Percentiles rank a stretch among this genome's conserved stretches.
phyloP scores from a whole-genome alignment of 2,329 filamentous ascomycete genomes.

The Alternaria sp. region DNA sequence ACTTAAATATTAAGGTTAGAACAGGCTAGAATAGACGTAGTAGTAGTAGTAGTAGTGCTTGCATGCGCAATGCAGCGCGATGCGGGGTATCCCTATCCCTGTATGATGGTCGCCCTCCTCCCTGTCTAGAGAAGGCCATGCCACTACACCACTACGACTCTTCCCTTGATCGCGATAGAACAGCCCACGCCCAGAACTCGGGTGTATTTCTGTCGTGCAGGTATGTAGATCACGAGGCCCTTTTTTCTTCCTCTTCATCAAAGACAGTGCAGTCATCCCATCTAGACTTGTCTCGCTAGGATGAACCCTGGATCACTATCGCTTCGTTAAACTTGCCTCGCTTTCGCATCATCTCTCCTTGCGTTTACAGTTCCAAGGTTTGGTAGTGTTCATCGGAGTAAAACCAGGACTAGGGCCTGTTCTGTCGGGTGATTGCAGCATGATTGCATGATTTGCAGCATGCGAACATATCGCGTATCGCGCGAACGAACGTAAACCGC shows the following conservation, averaged over 20 bases:
- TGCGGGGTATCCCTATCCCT: conserved; percentile 3
- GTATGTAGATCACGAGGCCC: not conserved
- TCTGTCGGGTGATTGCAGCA: not conserved
- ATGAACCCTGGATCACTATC: not conserved
- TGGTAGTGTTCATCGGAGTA: not conserved
- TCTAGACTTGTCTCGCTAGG: not conserved
- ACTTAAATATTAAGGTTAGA: too few species aligned
- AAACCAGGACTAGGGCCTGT: not conserved
- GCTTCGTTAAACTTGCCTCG: not conserved
- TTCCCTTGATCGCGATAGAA: not conserved
- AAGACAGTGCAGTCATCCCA: not conserved
- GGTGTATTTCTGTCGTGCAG: not conserved
- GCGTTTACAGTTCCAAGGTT: not conserved
- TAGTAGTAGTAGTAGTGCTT: too few species aligned
- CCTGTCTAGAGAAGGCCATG: not conserved
- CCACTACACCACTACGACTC: not conserved
- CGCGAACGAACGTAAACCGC: not conserved
- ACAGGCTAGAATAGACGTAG: too few species aligned
- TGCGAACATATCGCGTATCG: not conserved
- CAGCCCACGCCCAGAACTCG: not conserved
- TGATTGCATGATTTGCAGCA: not conserved
- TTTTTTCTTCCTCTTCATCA: not conserved
- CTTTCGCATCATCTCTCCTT: not conserved
- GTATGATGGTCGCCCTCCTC: not conserved
- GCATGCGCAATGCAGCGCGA: not conserved